A percentile compares a stretch with the other conserved stretches of the same genome.
These are phyloP conservation scores for Hanseniaspora mollemarum DNA, from an alignment of 805 yeast genomes.

Conservation along the genomic window DNA sequence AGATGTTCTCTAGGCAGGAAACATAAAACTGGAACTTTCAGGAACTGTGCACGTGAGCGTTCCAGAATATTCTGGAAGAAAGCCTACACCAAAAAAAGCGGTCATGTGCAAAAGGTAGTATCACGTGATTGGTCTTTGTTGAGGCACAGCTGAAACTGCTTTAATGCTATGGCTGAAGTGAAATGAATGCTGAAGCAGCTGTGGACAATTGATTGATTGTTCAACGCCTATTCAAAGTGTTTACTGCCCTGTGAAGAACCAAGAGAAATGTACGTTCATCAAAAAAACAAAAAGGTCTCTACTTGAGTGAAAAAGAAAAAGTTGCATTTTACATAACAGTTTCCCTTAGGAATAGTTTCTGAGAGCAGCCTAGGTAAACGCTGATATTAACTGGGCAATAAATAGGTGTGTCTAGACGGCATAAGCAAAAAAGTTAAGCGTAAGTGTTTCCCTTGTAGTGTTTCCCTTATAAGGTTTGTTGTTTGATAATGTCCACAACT, in stretches of 20 bases:
- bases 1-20: neutral
- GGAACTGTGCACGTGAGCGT: neutral
- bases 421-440: neutral
- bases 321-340: no score
- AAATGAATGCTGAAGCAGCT: no score
- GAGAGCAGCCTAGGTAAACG: no score
- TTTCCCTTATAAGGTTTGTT: conserved; percentile 2
- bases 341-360: no score
- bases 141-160: neutral
- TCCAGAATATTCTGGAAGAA: conserved; percentile 4
- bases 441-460: no score
- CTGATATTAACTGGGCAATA: neutral
- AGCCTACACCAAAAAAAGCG: neutral
- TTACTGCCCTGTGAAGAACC: no score
- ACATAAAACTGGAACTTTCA: neutral
- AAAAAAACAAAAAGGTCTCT: no score
- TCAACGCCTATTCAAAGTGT: no score
- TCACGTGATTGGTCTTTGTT: neutral
- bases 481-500: conserved; percentile 23
- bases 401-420: neutral
- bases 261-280: no score
- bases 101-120: neutral
- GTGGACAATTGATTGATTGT: no score
- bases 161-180: no score
- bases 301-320: no score